phyloP scores from a whole-genome alignment of 192 early-diverging fungal species.

The Coemansia sp. region DNA sequence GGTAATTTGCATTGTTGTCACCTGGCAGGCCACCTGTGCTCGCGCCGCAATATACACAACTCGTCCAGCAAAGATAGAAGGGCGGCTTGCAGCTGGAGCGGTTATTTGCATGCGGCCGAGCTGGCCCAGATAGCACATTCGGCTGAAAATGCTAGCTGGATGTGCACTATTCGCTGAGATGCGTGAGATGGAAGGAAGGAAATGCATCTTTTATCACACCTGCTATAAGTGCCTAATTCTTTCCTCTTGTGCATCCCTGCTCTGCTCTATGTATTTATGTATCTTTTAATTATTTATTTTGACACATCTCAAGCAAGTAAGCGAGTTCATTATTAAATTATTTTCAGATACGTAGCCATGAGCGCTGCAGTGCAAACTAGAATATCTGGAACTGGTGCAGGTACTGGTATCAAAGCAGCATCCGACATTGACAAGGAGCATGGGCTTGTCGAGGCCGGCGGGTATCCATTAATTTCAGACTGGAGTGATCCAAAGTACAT shows the following conservation, averaged over 20 bases:
- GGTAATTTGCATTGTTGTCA: neutral
- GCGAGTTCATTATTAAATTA: neutral
- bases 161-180: slow-evolving; percentile 7
- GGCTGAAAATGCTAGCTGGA: too few relatives aligned
- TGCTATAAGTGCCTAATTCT: neutral
- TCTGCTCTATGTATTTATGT: neutral
- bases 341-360: neutral
- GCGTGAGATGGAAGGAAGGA: slow-evolving; percentile 2
- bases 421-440: slow-evolving; percentile 48
- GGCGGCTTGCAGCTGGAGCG: neutral
- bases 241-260: neutral
- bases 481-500: slow-evolving; percentile 50
- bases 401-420: slow-evolving; percentile 43
- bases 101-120: neutral
- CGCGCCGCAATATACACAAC: slow-evolving; percentile 6
- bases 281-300: neutral
- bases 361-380: slow-evolving; percentile 21
- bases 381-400: slow-evolving; percentile 46
- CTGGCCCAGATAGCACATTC: neutral
- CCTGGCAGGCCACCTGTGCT: neutral
- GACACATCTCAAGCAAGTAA: neutral
- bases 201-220: neutral
- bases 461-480: slow-evolving; percentile 44
- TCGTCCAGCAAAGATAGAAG: slow-evolving; percentile 7
- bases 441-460: slow-evolving; percentile 41